These are phyloP conservation scores for Ascochyta lentis DNA, from an alignment of 2,329 filamentous ascomycete genomes.

Conservation along the genomic window DNA sequence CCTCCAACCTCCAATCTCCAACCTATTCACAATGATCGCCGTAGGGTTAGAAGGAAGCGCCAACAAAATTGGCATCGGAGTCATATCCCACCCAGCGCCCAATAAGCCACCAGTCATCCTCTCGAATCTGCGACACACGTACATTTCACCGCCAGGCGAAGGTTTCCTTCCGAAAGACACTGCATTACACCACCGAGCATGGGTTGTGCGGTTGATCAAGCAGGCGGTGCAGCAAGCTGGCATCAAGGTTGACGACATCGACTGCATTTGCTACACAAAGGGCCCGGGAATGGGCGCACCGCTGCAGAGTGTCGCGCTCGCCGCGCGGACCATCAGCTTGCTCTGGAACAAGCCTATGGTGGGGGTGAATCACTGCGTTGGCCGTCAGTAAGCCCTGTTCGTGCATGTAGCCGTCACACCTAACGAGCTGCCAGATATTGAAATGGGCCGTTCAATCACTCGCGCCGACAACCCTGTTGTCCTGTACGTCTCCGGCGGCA, in stretches of 20 bases:
- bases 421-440: slow-evolving; percentile 68
- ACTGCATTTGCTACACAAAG: slow-evolving; percentile 94
- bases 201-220: slow-evolving; percentile 83
- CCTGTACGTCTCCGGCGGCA: slow-evolving; percentile 92
- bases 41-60: slow-evolving; percentile 89
- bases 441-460: slow-evolving; percentile 96
- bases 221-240: slow-evolving; percentile 75
- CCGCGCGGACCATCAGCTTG: slow-evolving; percentile 78
- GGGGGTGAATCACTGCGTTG: slow-evolving; percentile 97
- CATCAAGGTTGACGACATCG: slow-evolving; percentile 65
- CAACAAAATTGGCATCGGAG: slow-evolving; percentile 94
- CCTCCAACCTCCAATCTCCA: slow-evolving; percentile 17
- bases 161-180: slow-evolving; percentile 98
- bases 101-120: slow-evolving; percentile 66
- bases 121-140: slow-evolving; percentile 94
- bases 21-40: slow-evolving; percentile 62
- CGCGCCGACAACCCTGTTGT: slow-evolving; percentile 91
- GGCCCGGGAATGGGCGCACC: slow-evolving; percentile 97
- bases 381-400: slow-evolving; percentile 60
- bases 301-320: slow-evolving; percentile 83
- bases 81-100: slow-evolving; percentile 77
- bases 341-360: slow-evolving; percentile 90
- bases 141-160: slow-evolving; percentile 86
- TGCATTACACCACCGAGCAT: slow-evolving; percentile 85
- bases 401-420: neutral